A percentile compares a stretch with the other conserved stretches of the same genome.
These are phyloP conservation scores for Calonectria honghensis DNA, from an alignment of 2,329 filamentous ascomycete genomes.

Conservation along the genomic window DNA sequence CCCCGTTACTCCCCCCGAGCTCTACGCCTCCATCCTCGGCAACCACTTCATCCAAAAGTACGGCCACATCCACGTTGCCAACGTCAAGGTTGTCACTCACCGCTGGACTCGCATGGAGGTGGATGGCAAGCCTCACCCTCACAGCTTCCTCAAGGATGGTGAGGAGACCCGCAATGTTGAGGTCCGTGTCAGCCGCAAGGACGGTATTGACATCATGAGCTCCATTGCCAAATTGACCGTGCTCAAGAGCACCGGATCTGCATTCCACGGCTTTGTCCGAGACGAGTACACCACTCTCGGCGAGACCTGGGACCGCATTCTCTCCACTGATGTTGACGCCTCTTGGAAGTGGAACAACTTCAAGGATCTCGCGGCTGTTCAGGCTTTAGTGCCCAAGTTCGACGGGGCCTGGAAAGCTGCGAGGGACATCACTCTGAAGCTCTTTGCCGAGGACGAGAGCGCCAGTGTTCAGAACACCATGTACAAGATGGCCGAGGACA, in stretches of 20 bases:
- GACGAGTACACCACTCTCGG: conserved; percentile 94
- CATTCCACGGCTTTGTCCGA: conserved; percentile 94
- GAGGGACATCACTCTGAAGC: conserved; percentile 90
- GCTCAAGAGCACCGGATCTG: conserved; percentile 96
- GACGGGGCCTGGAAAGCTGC: conserved; percentile 86
- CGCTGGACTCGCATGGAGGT: conserved; percentile 93
- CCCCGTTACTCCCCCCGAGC: conserved; percentile 93
- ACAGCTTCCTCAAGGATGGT: conserved; percentile 95
- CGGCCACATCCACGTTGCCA: conserved; percentile 88
- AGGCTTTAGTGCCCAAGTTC: conserved; percentile 79
- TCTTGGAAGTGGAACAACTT: conserved; percentile 91
- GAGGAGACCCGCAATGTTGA: conserved; percentile 90
- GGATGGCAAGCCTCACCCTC: conserved; percentile 92
- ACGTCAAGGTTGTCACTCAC: conserved; percentile 88
- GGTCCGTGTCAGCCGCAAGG: conserved; percentile 78
- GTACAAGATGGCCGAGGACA: conserved; percentile 98
- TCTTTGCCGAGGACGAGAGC: conserved; percentile 92
- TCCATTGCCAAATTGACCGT: conserved; percentile 89
- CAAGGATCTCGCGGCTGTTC: conserved; percentile 79
- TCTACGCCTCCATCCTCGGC: conserved; percentile 89
- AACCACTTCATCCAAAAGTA: conserved; percentile 93
- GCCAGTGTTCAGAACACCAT: conserved; percentile 97
- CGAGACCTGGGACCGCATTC: conserved; percentile 95
- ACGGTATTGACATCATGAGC: conserved; percentile 85
- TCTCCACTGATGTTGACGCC: conserved; percentile 94